Evolutionary conservation across 495 filamentous ascomycete genomes (phyloP), one percentile per base, ranked within the genome.

Genomic region (Schizothecium vesticola): DNA sequence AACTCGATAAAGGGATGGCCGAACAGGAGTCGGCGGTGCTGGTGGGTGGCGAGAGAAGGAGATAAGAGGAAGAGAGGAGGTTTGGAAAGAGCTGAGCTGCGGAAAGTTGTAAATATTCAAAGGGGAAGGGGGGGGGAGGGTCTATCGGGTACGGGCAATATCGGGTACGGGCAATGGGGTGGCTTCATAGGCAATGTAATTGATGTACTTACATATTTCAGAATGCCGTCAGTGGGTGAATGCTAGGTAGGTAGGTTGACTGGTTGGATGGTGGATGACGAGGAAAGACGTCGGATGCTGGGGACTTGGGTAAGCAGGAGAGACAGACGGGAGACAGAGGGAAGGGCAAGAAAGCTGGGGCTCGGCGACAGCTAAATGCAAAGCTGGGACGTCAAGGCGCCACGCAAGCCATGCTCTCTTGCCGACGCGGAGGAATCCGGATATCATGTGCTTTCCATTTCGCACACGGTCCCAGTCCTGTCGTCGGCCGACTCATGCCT

Each of bases 391-490:
- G 2, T 6, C 3, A 11, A 8, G 26, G 33, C 68, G 24, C 58
- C 36, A 31, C 36, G 58, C n/a, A 61, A 56, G 51, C 59, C 59
- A 21, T 19, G 9, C 33, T 26, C n/a, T 66, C 70, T 61, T 67
- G 66, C 64, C 70, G 26, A 24, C 55, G 29, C 58, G 58, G 60
- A 33, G 65, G n/a, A 65, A 65, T 28, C 58, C 64, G 62, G 65
- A 68, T 73, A 66, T 57, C 68, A 73, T 68, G 71, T 69, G 71
- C 71, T 64, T 61, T 33, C 56, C 59, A 24, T 25, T 36, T 63
- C 16, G 56, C 64, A 56, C 56, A 28, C 57, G 57, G 61, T 25
- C 51, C 31, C 51, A 25, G 66, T 59, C 63, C 31, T 36, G 33
- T 36, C 36, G 4, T 51, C 43, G 43, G 43, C 16, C 19, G 7